Base-by-base conservation (phyloP, 331 rosid species). In the Erythrophleum ivorense region DNA sequence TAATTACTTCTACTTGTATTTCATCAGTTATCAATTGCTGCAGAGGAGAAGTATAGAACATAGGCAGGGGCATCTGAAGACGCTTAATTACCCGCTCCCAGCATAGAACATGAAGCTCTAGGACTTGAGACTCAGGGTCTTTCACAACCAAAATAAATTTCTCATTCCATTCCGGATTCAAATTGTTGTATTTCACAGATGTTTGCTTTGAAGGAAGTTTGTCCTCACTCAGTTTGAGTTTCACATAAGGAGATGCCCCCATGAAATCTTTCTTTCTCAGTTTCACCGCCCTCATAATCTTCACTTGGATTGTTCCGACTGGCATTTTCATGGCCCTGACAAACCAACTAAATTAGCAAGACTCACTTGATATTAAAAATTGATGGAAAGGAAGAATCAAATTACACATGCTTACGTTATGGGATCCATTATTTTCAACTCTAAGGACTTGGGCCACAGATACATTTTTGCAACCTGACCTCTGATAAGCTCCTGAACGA, bases 401-500 rank as follows among this genome's bases (percentile, higher is more conserved):
- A 74, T 2, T 1, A 48, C 34, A 45, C 79, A 59, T 4, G 58
- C 58, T 15, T 86, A 91, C 97, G 89, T 84, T 40, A 86, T 2
- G 40, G 92, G 92, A 89, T 94, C 97, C 94, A 94, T 85, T 80
- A 94, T 89, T 66, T 82, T 91, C 48, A 94, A 88, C 85, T 88
- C 91, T 24, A 91, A 89, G 75, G 92, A 70, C 80, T 86, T 90
- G 34, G 98, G 97, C 97, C 97, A 94, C 52, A 94, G 83, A 85
- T 89, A 92, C 98, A 94, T 91, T 50, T 92, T 91, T 80, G 97
- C 95, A 75, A 94, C 98, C 87, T 94, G 94, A 6, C 92, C 94
- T 84, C 87, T 94, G 54, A 94, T 92, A 60, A 84, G 76, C 77
- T 94, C 98, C 97, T 94, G 86, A 68, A 24, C 19, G n/a, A 9